phyloP scores from a whole-genome alignment of 495 filamentous ascomycete genomes.

The Xylaria bambusicola region DNA sequence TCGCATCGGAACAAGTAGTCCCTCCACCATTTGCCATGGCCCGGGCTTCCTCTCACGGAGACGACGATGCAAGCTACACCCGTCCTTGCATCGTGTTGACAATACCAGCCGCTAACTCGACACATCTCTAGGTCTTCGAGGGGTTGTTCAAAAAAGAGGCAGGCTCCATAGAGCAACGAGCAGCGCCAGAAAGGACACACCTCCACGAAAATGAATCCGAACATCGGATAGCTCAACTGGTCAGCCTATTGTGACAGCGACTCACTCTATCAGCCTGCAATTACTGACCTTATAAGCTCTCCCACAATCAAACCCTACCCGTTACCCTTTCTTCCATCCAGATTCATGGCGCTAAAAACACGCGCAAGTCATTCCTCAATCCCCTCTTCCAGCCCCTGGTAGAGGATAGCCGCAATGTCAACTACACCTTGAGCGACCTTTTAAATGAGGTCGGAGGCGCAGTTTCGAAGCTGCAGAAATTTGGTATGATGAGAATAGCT shows the following conservation, averaged over 20 bases:
- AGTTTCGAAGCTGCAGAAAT: slow-evolving; percentile 72
- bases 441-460: slow-evolving; percentile 66
- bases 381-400: slow-evolving; percentile 76
- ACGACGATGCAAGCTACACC: slow-evolving; percentile 27
- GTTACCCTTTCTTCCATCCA: slow-evolving; percentile 80
- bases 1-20: neutral
- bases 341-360: slow-evolving; percentile 75
- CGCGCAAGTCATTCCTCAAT: slow-evolving; percentile 76
- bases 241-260: slow-evolving; percentile 13
- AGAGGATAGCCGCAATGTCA: slow-evolving; percentile 61
- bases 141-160: slow-evolving; percentile 30
- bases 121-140: slow-evolving; percentile 27
- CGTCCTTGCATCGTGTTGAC: neutral
- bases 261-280: neutral
- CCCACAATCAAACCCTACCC: slow-evolving; percentile 71
- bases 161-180: slow-evolving; percentile 26
- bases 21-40: slow-evolving; percentile 22
- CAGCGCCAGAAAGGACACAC: slow-evolving; percentile 20
- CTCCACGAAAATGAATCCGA: slow-evolving; percentile 26
- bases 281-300: slow-evolving; percentile 46
- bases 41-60: slow-evolving; percentile 23
- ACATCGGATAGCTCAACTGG: slow-evolving; percentile 31
- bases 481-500: slow-evolving; percentile 57
- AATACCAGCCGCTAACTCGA: slow-evolving; percentile 11
- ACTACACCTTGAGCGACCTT: slow-evolving; percentile 76